Evolutionary conservation across 345 rosid species (phyloP).

Genomic region (Punica granatum): DNA sequence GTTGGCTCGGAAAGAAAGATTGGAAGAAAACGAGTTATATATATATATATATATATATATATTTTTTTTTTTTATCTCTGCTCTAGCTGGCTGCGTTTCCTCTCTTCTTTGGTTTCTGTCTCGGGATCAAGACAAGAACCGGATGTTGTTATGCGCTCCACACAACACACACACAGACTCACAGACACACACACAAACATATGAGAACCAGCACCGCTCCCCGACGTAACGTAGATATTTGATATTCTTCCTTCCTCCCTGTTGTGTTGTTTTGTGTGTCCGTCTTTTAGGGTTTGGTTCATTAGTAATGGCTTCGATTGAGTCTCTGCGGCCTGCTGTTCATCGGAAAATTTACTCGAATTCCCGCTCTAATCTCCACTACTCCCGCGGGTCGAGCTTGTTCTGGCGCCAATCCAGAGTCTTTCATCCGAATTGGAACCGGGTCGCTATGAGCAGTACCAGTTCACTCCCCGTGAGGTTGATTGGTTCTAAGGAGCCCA

Average conservation of each 20-base stretch:
- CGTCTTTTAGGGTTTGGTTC: not conserved
- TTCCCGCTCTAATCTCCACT: conserved; percentile 2
- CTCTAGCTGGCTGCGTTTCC: too few species aligned
- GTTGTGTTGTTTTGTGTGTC: not conserved
- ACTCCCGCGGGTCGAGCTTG: conserved; percentile 1
- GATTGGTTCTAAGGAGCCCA: not conserved
- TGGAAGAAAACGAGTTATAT: too few species aligned
- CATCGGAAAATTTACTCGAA: not conserved
- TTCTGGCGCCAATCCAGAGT: not conserved
- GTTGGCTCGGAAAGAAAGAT: too few species aligned
- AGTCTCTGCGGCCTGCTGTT: not conserved
- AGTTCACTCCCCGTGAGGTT: not conserved
- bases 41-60: too few species aligned
- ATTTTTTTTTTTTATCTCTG: too few species aligned
- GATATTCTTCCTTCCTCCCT: not conserved
- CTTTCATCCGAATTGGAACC: not conserved
- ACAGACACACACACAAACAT: not conserved
- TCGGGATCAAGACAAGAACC: not conserved
- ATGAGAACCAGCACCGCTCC: not conserved
- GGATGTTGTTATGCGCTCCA: not conserved
- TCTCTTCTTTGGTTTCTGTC: not conserved
- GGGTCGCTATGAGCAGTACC: not conserved
- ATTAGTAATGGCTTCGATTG: conserved; percentile 1
- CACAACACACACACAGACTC: not conserved
- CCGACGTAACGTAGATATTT: not conserved